phyloP scores from a whole-genome alignment of 345 rosid genomes.

The Raphanus sativus region DNA sequence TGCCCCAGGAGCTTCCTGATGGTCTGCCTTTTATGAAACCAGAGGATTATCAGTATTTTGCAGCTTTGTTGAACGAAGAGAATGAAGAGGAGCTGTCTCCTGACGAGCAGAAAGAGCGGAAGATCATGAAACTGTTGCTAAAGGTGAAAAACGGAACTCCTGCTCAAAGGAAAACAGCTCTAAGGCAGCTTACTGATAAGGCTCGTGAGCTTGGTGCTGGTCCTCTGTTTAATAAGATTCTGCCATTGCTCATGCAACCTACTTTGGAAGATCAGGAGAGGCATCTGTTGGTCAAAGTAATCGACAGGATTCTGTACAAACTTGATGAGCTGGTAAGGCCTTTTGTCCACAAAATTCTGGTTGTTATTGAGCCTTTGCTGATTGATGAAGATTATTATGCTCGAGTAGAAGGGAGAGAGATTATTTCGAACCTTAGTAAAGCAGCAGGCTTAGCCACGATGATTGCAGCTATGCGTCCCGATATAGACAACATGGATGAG shows the following conservation, averaged over 20 bases:
- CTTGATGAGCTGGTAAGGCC: conserved; percentile 98
- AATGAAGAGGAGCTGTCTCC: conserved; percentile 88
- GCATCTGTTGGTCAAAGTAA: conserved; percentile 97
- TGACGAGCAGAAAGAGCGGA: conserved; percentile 95
- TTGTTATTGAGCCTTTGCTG: conserved; percentile 95
- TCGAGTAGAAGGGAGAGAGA: conserved; percentile 98
- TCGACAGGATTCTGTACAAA: conserved; percentile 88
- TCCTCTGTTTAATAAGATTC: conserved; percentile 79
- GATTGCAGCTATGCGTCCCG: conserved; percentile 99
- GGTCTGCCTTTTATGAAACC: conserved; percentile 97
- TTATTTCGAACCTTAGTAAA: conserved; percentile 94
- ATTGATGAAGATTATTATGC: conserved; percentile 99
- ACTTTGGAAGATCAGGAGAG: conserved; percentile 98
- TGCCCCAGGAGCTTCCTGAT: conserved; percentile 84
- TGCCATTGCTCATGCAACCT: conserved; percentile 97
- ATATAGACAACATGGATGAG: conserved; percentile 96
- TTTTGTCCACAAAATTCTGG: conserved; percentile 95
- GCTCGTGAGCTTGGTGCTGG: conserved; percentile 98
- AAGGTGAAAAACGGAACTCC: conserved; percentile 99
- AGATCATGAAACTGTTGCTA: conserved; percentile 90
- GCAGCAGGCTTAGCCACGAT: conserved; percentile 99
- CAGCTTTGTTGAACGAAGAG: conserved; percentile 82
- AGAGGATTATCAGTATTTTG: conserved; percentile 95
- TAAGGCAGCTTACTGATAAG: conserved; percentile 96
- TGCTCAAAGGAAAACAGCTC: conserved; percentile 95